These are phyloP conservation scores for Boletales sp. DNA, from an alignment of 768 basidiomycete species.

Conservation along the genomic window DNA sequence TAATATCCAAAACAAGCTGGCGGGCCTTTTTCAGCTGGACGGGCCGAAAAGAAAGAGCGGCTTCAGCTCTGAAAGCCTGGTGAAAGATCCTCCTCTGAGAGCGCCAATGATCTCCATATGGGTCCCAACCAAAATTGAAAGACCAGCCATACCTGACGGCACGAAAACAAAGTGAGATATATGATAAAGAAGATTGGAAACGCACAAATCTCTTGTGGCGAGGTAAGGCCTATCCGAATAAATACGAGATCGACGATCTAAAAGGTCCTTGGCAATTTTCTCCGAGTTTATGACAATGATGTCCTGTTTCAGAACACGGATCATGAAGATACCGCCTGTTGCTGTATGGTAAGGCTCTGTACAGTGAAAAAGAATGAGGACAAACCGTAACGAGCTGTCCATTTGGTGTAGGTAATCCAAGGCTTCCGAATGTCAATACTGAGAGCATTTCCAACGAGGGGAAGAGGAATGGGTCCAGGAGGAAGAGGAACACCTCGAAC, in stretches of 20 bases:
- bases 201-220: conserved; percentile 14
- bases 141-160: conserved; percentile 19
- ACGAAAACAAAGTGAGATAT: no score
- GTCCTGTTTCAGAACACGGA: conserved; percentile 20
- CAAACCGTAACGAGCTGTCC: conserved; percentile 17
- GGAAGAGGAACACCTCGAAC: not conserved
- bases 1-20: conserved; percentile 14
- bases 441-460: conserved; percentile 15
- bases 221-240: conserved; percentile 27
- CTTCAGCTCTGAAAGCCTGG: conserved; percentile 22
- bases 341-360: not conserved
- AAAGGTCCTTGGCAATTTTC: conserved; percentile 24
- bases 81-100: conserved; percentile 22
- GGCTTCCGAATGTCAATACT: conserved; percentile 14
- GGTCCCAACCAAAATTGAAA: conserved; percentile 14
- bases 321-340: conserved; percentile 19
- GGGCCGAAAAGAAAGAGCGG: conserved; percentile 6
- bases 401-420: conserved; percentile 19
- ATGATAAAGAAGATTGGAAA: not conserved
- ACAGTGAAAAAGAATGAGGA: not conserved
- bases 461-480: conserved; percentile 2
- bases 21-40: conserved; percentile 18
- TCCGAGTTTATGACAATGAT: conserved; percentile 25
- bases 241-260: conserved; percentile 23
- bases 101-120: conserved; percentile 23